Percentiles rank a stretch among this genome's conserved stretches.
Conservation (phyloP, 768 basidiomycete genomes). For the Holtermannia corniformis region DNA sequence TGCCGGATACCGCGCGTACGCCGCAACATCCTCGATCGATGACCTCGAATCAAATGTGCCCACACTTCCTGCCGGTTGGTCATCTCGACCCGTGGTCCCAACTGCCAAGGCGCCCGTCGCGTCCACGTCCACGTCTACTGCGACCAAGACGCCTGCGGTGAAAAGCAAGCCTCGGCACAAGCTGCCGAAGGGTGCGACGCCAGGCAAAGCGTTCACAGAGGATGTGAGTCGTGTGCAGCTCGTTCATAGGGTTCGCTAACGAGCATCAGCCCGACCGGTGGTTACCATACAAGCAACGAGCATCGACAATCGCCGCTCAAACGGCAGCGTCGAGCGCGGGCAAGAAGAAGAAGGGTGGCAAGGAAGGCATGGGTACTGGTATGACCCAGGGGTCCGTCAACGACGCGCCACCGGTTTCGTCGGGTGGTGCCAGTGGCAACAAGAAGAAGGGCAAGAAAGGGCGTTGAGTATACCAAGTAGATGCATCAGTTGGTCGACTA, state of each 20-base stretch:
- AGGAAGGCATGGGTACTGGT: constrained; percentile 41
- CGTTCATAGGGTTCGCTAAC: not conserved
- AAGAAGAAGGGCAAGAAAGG: constrained; percentile 23
- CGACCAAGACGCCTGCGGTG: constrained; percentile 1
- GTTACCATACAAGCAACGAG: constrained; percentile 36
- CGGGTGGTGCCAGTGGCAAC: constrained; percentile 17
- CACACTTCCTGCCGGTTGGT: constrained; percentile 33
- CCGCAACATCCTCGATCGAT: constrained; percentile 27
- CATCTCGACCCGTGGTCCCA: constrained; percentile 5
- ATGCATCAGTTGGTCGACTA: too few species aligned
- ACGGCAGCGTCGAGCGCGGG: constrained; percentile 3
- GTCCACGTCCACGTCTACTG: not conserved
- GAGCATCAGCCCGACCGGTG: constrained; percentile 39
- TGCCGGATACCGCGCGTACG: constrained; percentile 30
- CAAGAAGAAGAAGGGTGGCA: constrained; percentile 37
- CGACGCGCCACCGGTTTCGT: not conserved
- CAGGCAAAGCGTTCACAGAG: constrained; percentile 29
- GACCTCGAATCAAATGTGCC: constrained; percentile 43
- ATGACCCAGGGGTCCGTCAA: constrained; percentile 33
- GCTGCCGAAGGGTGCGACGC: constrained; percentile 37
- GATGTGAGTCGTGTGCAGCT: constrained; percentile 34
- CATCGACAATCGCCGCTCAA: constrained; percentile 22
- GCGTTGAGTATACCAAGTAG: not conserved
- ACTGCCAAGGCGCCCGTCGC: constrained; percentile 1
- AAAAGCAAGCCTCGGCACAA: constrained; percentile 30